Conservation (phyloP, 2,329 filamentous ascomycete genomes). For the Xylariaceae sp. region DNA sequence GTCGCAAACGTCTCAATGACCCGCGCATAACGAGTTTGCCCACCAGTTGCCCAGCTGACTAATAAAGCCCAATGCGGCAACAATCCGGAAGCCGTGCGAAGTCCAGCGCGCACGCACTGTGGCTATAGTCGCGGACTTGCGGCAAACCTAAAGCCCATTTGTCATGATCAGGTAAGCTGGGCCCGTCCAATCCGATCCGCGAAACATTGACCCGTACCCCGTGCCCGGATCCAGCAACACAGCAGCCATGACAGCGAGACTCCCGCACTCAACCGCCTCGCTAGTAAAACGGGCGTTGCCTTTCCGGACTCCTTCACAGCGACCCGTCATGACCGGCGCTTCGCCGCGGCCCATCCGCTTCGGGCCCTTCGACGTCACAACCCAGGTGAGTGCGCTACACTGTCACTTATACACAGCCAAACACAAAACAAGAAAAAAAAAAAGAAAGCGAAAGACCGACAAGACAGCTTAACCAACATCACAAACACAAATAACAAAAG, state of each 20-base stretch:
- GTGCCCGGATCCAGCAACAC: not conserved
- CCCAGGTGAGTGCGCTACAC: conserved; percentile 65
- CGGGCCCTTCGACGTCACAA: conserved; percentile 70
- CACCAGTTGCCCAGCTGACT: no score
- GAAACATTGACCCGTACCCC: no score
- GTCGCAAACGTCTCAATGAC: no score
- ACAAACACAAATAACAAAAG: not conserved
- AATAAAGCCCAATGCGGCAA: no score
- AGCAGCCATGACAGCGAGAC: conserved; percentile 13
- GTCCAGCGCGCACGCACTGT: no score
- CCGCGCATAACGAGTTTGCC: no score
- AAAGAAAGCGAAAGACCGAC: not conserved
- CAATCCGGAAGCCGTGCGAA: no score
- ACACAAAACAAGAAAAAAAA: not conserved
- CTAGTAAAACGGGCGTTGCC: conserved; percentile 5
- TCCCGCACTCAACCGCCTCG: not conserved
- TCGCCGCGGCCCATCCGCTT: conserved; percentile 52
- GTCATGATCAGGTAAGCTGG: no score
- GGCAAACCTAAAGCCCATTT: no score
- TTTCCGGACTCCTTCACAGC: not conserved
- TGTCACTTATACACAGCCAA: no score
- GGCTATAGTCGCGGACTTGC: no score
- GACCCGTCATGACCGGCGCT: conserved; percentile 3
- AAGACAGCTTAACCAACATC: not conserved
- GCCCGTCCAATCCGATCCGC: not conserved